A percentile compares a stretch with the other conserved stretches of the same genome.
Evolutionary conservation across 2,329 filamentous ascomycete genomes (phyloP).

Genomic region (Bisporella sp.): DNA sequence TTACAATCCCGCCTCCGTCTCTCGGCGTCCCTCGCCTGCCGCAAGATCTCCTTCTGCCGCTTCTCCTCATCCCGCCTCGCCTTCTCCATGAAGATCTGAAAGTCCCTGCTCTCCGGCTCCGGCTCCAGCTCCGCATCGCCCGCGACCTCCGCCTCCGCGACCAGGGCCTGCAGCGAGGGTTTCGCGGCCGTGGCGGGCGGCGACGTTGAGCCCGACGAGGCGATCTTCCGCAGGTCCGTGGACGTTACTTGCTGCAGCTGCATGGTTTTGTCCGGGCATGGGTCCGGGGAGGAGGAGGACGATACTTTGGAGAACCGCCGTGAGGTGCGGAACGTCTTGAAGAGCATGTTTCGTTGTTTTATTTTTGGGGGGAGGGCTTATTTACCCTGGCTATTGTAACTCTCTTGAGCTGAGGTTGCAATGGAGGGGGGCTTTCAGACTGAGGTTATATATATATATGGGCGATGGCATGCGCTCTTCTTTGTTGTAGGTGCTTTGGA

Average conservation of each 20-base stretch:
- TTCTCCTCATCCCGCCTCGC: background rate
- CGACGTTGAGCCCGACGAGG: background rate
- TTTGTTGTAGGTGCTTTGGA: background rate
- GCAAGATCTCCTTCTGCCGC: background rate
- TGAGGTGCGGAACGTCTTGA: background rate
- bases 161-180: conserved; percentile 5
- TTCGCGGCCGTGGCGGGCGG: conserved; percentile 1
- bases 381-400: no score
- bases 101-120: background rate
- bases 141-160: no score
- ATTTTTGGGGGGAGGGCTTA: background rate
- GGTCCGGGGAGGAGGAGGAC: background rate
- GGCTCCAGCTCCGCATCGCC: background rate
- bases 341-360: background rate
- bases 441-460: background rate
- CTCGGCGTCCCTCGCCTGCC: background rate
- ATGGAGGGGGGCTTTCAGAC: background rate
- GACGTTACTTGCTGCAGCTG: background rate
- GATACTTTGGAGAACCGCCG: background rate
- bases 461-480: background rate
- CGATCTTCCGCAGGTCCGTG: background rate
- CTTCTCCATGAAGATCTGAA: conserved; percentile 1
- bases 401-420: no score
- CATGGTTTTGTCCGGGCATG: no score
- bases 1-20: background rate